phyloP scores from a whole-genome alignment of 768 basidiomycete genomes.

The Tulasnella sp. region DNA sequence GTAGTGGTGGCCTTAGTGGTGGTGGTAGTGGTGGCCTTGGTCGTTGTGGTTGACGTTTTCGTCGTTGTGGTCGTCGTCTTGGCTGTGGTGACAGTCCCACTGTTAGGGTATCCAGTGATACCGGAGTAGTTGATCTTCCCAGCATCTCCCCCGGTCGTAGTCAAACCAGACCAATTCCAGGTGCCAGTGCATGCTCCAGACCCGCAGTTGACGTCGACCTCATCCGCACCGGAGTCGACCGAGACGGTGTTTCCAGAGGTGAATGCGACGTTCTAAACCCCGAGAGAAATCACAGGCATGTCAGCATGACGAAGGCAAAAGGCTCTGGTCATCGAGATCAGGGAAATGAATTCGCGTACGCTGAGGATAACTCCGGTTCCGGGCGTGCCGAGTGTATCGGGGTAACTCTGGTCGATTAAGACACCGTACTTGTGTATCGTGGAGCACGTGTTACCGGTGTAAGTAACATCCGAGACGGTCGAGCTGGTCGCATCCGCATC shows the following conservation, averaged over 20 bases:
- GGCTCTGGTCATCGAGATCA: background rate
- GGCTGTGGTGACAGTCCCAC: slow-evolving; percentile 13
- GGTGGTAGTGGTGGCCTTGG: no score
- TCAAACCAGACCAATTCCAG: slow-evolving; percentile 43
- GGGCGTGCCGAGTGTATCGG: slow-evolving; percentile 39
- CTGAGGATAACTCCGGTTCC: slow-evolving; percentile 47
- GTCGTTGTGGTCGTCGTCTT: no score
- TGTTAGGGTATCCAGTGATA: background rate
- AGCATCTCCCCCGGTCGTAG: slow-evolving; percentile 34
- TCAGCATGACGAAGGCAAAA: background rate
- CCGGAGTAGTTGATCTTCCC: slow-evolving; percentile 29
- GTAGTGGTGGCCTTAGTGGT: background rate
- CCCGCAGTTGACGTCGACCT: slow-evolving; percentile 48
- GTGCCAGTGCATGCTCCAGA: slow-evolving; percentile 36
- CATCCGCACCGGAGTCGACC: slow-evolving; percentile 34
- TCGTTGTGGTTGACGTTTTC: background rate
- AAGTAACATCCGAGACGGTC: slow-evolving; percentile 20
- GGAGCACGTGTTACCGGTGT: slow-evolving; percentile 37
- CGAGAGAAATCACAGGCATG: background rate
- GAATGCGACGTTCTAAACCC: slow-evolving; percentile 8
- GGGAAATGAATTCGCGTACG: slow-evolving; percentile 34
- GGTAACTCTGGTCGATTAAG: slow-evolving; percentile 57
- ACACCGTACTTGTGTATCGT: slow-evolving; percentile 42
- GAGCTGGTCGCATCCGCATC: slow-evolving; percentile 19
- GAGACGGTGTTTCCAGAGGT: slow-evolving; percentile 32